These are phyloP conservation scores for Psilocybe cubensis DNA, from an alignment of 768 basidiomycete genomes.

Conservation along the genomic window DNA sequence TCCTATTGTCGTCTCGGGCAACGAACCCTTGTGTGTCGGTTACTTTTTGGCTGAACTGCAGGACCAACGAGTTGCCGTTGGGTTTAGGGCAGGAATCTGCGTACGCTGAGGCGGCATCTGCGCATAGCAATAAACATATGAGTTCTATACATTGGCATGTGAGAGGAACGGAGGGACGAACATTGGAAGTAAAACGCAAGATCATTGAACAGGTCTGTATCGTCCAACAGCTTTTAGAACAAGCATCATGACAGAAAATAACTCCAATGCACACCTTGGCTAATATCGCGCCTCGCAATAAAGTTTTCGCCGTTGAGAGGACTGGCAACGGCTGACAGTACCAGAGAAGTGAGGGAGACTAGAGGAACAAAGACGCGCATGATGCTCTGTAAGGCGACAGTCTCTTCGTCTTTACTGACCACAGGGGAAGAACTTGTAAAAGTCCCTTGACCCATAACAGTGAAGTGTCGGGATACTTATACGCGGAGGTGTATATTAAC, in stretches of 20 bases:
- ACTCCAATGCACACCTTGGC: background rate
- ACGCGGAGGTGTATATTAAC: background rate
- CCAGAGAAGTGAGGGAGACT: background rate
- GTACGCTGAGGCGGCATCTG: background rate
- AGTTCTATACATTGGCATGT: background rate
- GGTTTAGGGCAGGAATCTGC: background rate
- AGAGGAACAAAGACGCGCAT: background rate
- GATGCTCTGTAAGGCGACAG: background rate
- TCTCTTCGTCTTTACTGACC: background rate
- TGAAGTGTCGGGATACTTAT: background rate
- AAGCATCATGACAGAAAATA: background rate
- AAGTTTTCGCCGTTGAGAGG: background rate
- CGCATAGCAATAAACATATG: background rate
- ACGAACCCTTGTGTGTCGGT: slow-evolving; percentile 54
- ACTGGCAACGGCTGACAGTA: background rate
- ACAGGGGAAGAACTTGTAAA: background rate
- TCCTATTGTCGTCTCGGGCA: slow-evolving; percentile 46
- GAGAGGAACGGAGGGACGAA: background rate
- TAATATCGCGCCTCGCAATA: background rate
- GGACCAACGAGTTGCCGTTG: slow-evolving; percentile 1
- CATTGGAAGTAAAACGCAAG: background rate
- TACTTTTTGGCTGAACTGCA: slow-evolving; percentile 1
- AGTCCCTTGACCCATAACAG: background rate
- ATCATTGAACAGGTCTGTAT: background rate
- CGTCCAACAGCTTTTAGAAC: background rate